phyloP scores from a whole-genome alignment of 176 grass and related monocot species.

The Hsuehochloa calcarea region DNA sequence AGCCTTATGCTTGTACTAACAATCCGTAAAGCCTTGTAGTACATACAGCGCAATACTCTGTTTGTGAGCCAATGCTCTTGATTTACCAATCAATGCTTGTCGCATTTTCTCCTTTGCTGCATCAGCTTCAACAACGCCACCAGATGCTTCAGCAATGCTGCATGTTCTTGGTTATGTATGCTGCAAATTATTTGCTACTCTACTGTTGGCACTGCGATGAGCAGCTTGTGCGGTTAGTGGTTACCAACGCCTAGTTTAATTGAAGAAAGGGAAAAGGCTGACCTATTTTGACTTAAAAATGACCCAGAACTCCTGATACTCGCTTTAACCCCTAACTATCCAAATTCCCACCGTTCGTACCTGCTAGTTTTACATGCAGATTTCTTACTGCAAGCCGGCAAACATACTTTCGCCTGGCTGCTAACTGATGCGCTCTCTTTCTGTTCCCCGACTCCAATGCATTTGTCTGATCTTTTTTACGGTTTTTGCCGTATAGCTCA shows the following conservation, averaged over 20 bases:
- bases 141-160: not conserved
- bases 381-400: not conserved
- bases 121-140: not conserved
- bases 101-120: no score
- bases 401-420: not conserved
- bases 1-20: no score
- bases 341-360: no score
- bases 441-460: not conserved
- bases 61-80: no score
- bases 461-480: not conserved
- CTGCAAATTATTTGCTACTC: not conserved
- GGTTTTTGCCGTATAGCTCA: not conserved
- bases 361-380: not conserved
- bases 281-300: not conserved
- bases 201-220: not conserved
- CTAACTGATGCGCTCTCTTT: not conserved
- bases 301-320: not conserved
- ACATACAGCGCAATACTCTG: not conserved
- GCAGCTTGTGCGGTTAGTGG: not conserved
- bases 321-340: not conserved
- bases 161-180: not conserved
- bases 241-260: not conserved
- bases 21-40: not conserved
- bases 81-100: no score
- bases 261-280: not conserved